Evolutionary conservation across 352 stramenopile genomes (phyloP).

Genomic region (Pythium oligandrum): DNA sequence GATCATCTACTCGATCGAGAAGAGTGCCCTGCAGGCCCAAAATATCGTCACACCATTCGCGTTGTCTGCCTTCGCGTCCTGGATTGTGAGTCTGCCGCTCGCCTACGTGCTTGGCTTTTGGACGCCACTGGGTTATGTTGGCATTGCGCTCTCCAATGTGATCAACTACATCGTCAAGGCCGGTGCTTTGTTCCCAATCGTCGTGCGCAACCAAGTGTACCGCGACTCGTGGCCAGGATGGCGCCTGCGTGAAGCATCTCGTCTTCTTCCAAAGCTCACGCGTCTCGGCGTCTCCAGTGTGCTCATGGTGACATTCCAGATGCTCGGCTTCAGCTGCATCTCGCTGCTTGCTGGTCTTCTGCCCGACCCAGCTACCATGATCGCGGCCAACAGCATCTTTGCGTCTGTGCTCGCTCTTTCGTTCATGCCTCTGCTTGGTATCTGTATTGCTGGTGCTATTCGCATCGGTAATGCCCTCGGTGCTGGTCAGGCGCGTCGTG

Average conservation of each 20-base stretch:
- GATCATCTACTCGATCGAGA: conserved; percentile 47
- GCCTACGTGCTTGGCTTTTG: conserved; percentile 52
- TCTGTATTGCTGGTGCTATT: conserved; percentile 54
- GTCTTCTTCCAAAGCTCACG: conserved; percentile 36
- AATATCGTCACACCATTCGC: conserved; percentile 61
- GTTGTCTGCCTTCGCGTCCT: conserved; percentile 30
- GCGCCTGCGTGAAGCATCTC: conserved; percentile 29
- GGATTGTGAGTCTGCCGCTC: conserved; percentile 28
- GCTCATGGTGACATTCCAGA: conserved; percentile 56
- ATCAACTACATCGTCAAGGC: conserved; percentile 45
- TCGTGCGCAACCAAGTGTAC: conserved; percentile 46
- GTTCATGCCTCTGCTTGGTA: conserved; percentile 52
- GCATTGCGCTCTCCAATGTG: conserved; percentile 41
- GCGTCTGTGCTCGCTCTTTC: conserved; percentile 33
- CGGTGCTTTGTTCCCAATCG: conserved; percentile 38
- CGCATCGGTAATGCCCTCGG: conserved; percentile 63
- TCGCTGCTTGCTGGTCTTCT: conserved; percentile 46
- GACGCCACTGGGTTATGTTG: conserved; percentile 48
- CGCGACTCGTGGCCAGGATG: conserved; percentile 54
- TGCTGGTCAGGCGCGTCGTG: conserved; percentile 44
- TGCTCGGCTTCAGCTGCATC: conserved; percentile 45
- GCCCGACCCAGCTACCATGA: conserved; percentile 50
- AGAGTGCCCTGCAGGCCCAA: conserved; percentile 54
- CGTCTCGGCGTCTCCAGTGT: conserved; percentile 44
- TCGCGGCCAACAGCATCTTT: conserved; percentile 62